phyloP scores from a whole-genome alignment of 2,329 filamentous ascomycete genomes.

The Fusarium sp. region DNA sequence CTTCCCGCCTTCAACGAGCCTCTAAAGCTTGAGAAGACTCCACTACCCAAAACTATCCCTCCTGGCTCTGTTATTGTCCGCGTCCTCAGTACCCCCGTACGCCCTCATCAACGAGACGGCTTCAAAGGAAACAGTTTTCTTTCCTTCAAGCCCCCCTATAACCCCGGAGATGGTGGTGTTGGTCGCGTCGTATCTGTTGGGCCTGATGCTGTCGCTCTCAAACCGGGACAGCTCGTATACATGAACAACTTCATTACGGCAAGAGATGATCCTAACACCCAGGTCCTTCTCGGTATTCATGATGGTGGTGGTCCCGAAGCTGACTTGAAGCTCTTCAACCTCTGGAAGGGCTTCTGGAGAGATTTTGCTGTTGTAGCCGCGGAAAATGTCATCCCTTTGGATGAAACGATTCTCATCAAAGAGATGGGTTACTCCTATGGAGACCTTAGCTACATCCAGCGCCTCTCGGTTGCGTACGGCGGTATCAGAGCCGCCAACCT shows the following conservation, averaged over 20 bases:
- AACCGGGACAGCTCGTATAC: conserved; percentile 22
- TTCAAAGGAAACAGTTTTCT: conserved; percentile 21
- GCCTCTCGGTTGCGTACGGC: conserved; percentile 22
- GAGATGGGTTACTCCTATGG: conserved; percentile 25
- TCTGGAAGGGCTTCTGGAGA: conserved; percentile 26
- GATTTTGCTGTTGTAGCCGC: background rate
- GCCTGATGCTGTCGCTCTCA: conserved; percentile 1
- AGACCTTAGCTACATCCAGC: conserved; percentile 27
- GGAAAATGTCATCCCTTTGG: conserved; percentile 15
- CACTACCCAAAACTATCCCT: background rate
- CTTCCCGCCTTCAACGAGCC: conserved; percentile 20
- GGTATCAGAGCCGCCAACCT: conserved; percentile 9
- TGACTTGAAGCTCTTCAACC: conserved; percentile 10
- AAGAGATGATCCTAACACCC: conserved; percentile 13
- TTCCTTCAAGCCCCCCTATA: background rate
- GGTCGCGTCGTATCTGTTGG: conserved; percentile 21
- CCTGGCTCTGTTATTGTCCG: conserved; percentile 21
- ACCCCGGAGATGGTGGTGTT: background rate
- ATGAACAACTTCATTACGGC: conserved; percentile 16
- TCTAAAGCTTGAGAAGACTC: conserved; percentile 1
- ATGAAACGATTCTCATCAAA: conserved; percentile 1
- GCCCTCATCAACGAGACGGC: conserved; percentile 13
- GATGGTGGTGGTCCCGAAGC: conserved; percentile 1
- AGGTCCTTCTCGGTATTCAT: conserved; percentile 16
- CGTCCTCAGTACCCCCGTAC: conserved; percentile 17